Evolutionary conservation across 495 filamentous ascomycete species (phyloP), one percentile per base, ranked within the genome.

Genomic region (Neurospora sp.): DNA sequence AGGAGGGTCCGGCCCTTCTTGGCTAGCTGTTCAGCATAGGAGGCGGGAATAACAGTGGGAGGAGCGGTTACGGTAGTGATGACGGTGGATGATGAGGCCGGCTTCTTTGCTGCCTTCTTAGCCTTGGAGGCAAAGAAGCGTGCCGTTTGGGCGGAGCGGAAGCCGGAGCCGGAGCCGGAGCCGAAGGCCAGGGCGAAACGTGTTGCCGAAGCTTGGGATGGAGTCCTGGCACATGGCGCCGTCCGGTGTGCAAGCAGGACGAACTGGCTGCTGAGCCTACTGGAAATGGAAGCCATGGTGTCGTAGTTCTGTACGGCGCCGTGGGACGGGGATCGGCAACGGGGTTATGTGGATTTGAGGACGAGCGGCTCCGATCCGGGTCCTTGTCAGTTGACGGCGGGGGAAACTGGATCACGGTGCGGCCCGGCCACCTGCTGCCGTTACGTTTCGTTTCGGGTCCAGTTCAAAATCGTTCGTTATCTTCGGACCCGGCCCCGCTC

Each of bases 1-100:
- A 93, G 80, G 0, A 87, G 78, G 9, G 85, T 87, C 31, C 83
- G 82, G 31, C 78, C 53, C 38, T 82, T 83, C 22, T 76, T 73
- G 2, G 85, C 84, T 48, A 89, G 82, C 27, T 78, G 80, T 39
- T 81, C 75, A 39, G 83, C 83, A 77, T 82, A 88, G 59, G 80
- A 74, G 69, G 77, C 35, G 18, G 48, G 72, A n/a, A 65, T 12
- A 0, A 9, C 2, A 3, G 53, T 65, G 53, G 53, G 53, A 16
- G 53, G 53, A 27, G 53, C 53, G 2, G 53, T 35, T 3, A 22
- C 61, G 4, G n/a, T 18, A 22, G 41, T 41, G 37, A 42, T 71
- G 8, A 70, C 12, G 40, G 46, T 31, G 42, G 69, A n/a, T 69
- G 72, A 73, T 1, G 68, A 1, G 2, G 59, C 42, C 40, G 69